Conservation (phyloP, 2,329 filamentous ascomycete genomes). For the Corniculantispora saksenae region DNA sequence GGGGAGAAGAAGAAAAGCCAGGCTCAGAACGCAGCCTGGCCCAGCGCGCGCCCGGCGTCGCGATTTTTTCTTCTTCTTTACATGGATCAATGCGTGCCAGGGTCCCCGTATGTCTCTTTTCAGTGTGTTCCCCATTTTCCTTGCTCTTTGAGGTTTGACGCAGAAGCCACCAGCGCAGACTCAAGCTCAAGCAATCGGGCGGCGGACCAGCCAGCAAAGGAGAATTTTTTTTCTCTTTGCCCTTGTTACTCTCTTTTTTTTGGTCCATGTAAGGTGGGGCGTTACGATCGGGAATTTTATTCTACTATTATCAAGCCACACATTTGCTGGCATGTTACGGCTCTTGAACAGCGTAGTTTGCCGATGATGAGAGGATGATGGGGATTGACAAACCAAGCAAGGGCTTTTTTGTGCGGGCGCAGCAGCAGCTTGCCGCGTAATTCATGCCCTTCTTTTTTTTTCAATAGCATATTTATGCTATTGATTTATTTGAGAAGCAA, state of each 20-base stretch:
- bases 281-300: background rate
- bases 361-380: background rate
- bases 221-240: background rate
- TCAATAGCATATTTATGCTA: background rate
- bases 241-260: background rate
- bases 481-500: background rate
- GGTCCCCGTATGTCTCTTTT: background rate
- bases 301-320: background rate
- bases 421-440: no score
- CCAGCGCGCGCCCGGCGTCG: background rate
- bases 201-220: background rate
- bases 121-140: background rate
- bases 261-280: background rate
- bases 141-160: background rate
- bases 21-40: slow-evolving; percentile 16
- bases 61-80: background rate
- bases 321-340: background rate
- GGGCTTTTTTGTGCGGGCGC: background rate
- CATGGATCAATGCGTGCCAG: slow-evolving; percentile 3
- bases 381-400: background rate
- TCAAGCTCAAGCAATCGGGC: slow-evolving; percentile 3
- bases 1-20: background rate
- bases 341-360: background rate
- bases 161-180: slow-evolving; percentile 15
- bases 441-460: no score